phyloP scores from a whole-genome alignment of 371 early-diverging fungal species.

The Rhizomucor pusillus region DNA sequence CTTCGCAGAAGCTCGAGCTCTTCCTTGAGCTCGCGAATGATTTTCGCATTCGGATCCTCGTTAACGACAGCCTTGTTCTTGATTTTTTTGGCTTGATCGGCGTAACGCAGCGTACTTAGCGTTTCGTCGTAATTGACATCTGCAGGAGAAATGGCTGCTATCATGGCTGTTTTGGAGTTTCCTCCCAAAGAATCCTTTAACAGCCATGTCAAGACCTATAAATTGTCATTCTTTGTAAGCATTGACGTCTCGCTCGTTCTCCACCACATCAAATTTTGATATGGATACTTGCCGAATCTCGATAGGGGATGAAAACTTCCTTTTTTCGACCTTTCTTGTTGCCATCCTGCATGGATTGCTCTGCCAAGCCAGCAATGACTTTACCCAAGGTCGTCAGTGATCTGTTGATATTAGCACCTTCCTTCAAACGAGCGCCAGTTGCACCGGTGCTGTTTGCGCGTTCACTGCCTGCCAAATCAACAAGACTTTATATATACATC shows the following conservation, averaged over 20 bases:
- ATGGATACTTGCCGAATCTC: conserved; percentile 71
- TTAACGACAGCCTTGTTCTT: conserved; percentile 92
- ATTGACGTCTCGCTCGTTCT: too few species aligned
- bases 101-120: conserved; percentile 93
- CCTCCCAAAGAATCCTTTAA: conserved; percentile 93
- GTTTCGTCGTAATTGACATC: conserved; percentile 76
- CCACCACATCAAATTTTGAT: not conserved
- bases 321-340: conserved; percentile 50
- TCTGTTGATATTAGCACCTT: conserved; percentile 99
- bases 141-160: conserved; percentile 84
- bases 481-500: conserved; percentile 49
- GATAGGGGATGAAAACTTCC: conserved; percentile 78
- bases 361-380: conserved; percentile 95
- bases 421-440: conserved; percentile 94
- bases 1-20: conserved; percentile 74
- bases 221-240: too few species aligned
- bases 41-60: conserved; percentile 82
- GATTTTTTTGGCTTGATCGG: conserved; percentile 91
- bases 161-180: conserved; percentile 92
- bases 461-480: conserved; percentile 96
- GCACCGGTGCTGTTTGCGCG: conserved; percentile 95
- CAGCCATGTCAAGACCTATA: conserved; percentile 85
- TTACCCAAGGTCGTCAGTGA: conserved; percentile 94
- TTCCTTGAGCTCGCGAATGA: conserved; percentile 86
- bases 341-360: conserved; percentile 52